Evolutionary conservation across 148 eudicot genomes (phyloP).

Genomic region (Pouteria glomerata): DNA sequence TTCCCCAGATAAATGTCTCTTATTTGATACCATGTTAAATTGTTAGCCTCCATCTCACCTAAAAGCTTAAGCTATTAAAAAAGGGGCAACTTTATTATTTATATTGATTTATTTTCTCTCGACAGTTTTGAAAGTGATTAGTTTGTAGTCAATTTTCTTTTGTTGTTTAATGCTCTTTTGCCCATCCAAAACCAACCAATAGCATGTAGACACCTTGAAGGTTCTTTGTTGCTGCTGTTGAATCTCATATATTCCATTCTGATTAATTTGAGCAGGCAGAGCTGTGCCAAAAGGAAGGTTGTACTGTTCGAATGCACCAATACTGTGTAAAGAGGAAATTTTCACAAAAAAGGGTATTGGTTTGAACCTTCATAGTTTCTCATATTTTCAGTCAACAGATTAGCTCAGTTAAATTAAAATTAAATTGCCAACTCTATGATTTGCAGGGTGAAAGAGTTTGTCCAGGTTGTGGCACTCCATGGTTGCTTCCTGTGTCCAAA

Average conservation of each 20-base stretch:
- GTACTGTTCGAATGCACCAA: constrained; percentile 62
- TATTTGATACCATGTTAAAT: no score
- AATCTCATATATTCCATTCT: constrained; percentile 9
- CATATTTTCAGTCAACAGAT: not conserved
- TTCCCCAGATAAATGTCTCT: not conserved
- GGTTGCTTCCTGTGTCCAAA: constrained; percentile 53
- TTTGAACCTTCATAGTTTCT: not conserved
- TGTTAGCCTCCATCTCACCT: no score
- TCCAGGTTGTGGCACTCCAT: constrained; percentile 65
- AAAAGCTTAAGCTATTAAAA: no score
- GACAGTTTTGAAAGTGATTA: not conserved
- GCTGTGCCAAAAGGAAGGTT: constrained; percentile 61
- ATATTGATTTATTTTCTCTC: no score
- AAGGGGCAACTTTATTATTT: no score
- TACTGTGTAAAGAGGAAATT: constrained; percentile 76
- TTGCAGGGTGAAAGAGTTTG: constrained; percentile 70
- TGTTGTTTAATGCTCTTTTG: not conserved
- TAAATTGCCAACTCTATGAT: not conserved
- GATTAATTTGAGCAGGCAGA: constrained; percentile 54
- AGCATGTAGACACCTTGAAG: not conserved
- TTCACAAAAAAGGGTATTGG: constrained; percentile 60
- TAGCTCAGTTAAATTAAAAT: not conserved
- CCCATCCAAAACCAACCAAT: not conserved
- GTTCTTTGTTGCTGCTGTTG: not conserved
- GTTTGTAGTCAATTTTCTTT: no score